These are phyloP conservation scores for Phytophthora melonis DNA, from an alignment of 352 stramenopile species.

Conservation along the genomic window DNA sequence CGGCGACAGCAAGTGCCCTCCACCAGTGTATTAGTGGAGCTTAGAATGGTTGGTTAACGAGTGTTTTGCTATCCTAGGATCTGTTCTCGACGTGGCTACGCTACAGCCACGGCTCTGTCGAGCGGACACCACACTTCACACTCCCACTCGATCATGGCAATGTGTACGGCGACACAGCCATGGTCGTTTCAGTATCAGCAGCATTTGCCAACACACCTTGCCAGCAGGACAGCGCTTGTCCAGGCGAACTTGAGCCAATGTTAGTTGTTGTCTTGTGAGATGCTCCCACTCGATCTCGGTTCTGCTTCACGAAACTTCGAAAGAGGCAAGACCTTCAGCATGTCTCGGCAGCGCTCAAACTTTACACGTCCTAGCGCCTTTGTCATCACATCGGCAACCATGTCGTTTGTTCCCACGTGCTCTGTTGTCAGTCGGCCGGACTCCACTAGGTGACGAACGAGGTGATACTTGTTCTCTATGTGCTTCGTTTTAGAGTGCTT, in stretches of 20 bases:
- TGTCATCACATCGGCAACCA: neutral
- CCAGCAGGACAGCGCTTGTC: no score
- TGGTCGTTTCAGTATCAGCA: no score
- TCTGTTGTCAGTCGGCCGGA: neutral
- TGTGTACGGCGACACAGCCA: no score
- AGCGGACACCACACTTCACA: no score
- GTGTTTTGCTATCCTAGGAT: neutral
- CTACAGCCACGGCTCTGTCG: no score
- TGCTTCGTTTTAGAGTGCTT: neutral
- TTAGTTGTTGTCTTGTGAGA: no score
- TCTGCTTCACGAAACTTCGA: no score
- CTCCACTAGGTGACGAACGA: neutral
- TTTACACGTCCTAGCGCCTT: neutral
- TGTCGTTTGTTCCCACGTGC: neutral
- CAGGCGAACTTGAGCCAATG: no score
- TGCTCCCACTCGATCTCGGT: no score
- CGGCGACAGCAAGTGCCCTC: neutral
- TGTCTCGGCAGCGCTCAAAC: neutral
- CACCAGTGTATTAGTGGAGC: neutral
- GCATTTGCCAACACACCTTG: no score
- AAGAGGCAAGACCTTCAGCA: neutral
- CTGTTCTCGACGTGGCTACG: no score
- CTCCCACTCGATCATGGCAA: no score
- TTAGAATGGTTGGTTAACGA: neutral
- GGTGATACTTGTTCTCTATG: neutral